phyloP scores from a whole-genome alignment of 1,139 yeast species.

The Suhomyces anneliseae region DNA sequence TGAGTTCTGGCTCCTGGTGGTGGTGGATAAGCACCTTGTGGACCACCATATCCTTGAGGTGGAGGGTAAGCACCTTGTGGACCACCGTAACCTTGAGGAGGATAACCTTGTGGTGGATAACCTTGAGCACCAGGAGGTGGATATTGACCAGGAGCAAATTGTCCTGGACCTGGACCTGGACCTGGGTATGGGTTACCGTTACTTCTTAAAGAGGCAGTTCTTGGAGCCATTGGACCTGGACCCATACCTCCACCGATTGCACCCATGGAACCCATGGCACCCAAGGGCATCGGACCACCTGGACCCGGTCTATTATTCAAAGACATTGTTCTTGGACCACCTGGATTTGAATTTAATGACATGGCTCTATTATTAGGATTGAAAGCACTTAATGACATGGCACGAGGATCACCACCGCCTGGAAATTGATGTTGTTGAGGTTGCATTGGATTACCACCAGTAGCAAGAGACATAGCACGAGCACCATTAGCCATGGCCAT shows the following conservation, averaged over 20 bases:
- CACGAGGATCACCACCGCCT: conserved; percentile 38
- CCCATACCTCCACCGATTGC: not conserved
- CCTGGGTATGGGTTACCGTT: conserved; percentile 9
- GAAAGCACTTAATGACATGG: conserved; percentile 55
- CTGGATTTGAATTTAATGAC: conserved; percentile 21
- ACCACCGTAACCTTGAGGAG: not conserved
- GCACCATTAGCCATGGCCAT: conserved; percentile 50
- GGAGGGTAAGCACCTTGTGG: not conserved
- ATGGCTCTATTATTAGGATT: conserved; percentile 21
- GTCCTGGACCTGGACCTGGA: conserved; percentile 1
- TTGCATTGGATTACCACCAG: conserved; percentile 37
- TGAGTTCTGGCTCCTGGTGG: conserved; percentile 17
- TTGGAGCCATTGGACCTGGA: conserved; percentile 5
- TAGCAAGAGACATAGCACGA: conserved; percentile 44
- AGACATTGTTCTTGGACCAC: conserved; percentile 31
- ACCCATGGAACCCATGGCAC: conserved; percentile 3
- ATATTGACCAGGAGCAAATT: not conserved
- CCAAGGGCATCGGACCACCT: conserved; percentile 3
- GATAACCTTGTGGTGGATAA: not conserved
- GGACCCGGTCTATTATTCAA: conserved; percentile 15
- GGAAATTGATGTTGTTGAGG: conserved; percentile 19
- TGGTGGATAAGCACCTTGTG: not conserved
- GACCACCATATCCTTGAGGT: conserved; percentile 3
- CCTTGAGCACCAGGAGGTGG: conserved; percentile 5
- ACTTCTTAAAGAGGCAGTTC: conserved; percentile 11